Evolutionary conservation across 2,329 filamentous ascomycete species (phyloP).

Genomic region (Cercospora zeina): DNA sequence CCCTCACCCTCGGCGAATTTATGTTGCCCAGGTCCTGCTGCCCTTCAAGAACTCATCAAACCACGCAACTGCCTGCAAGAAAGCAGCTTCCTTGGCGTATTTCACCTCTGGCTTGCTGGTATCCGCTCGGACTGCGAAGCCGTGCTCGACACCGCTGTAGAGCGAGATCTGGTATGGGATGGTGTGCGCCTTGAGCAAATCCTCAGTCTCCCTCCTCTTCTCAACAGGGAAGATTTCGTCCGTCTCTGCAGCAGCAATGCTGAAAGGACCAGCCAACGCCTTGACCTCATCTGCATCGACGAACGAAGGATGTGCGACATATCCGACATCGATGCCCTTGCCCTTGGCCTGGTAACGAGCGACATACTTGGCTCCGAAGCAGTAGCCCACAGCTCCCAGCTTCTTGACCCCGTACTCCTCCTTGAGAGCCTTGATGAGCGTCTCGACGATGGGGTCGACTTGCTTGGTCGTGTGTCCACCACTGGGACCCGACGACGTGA

Average conservation of each 20-base stretch:
- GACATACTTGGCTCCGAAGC: conserved; percentile 57
- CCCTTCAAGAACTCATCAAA: conserved; percentile 64
- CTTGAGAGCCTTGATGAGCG: conserved; percentile 51
- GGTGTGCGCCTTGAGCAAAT: conserved; percentile 56
- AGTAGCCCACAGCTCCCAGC: conserved; percentile 51
- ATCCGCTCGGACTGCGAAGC: conserved; percentile 72
- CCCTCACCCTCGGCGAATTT: conserved; percentile 3
- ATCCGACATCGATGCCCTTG: conserved; percentile 67
- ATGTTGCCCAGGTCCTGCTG: conserved; percentile 27
- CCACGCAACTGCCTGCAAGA: conserved; percentile 74
- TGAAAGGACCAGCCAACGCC: conserved; percentile 58
- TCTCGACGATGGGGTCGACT: conserved; percentile 57
- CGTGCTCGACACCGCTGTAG: conserved; percentile 70
- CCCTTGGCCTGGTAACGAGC: conserved; percentile 61
- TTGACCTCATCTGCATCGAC: conserved; percentile 62
- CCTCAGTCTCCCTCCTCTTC: conserved; percentile 60
- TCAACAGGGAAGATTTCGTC: conserved; percentile 61
- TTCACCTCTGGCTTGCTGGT: conserved; percentile 56
- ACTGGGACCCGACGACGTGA: conserved; percentile 40
- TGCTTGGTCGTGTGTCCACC: conserved; percentile 45
- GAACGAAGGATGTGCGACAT: conserved; percentile 74
- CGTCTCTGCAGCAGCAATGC: conserved; percentile 64
- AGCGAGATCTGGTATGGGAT: conserved; percentile 74
- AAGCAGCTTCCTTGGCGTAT: conserved; percentile 79
- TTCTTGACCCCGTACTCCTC: conserved; percentile 51